Conservation (phyloP, 306 rosid species). For the Dryas octopetala region DNA sequence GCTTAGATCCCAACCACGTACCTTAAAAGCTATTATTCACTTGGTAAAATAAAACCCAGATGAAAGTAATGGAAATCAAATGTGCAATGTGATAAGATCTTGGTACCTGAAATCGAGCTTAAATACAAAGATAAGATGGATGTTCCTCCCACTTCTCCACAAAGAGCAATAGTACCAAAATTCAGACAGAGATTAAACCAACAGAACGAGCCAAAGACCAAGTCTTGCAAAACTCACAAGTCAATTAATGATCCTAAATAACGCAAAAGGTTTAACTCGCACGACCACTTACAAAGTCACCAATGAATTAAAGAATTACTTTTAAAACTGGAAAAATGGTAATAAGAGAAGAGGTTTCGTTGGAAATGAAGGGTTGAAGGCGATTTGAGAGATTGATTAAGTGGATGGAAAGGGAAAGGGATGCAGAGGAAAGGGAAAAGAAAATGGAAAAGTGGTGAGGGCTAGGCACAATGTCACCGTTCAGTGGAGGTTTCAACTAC, state of each 20-base stretch:
- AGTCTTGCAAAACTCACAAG: slow-evolving; percentile 15
- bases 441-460: neutral
- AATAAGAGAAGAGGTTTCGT: neutral
- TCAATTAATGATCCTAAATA: slow-evolving; percentile 2
- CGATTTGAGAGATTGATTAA: neutral
- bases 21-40: slow-evolving; percentile 9
- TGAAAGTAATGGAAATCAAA: neutral
- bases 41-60: neutral
- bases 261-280: neutral
- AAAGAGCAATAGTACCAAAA: slow-evolving; percentile 15
- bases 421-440: neutral
- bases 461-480: neutral
- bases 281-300: no score
- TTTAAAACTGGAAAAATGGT: neutral
- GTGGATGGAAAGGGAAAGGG: neutral
- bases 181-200: slow-evolving; percentile 21
- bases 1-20: slow-evolving; percentile 14
- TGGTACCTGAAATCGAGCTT: slow-evolving; percentile 40
- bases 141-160: slow-evolving; percentile 16
- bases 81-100: slow-evolving; percentile 6
- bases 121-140: slow-evolving; percentile 18
- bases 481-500: no score
- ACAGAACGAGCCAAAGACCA: neutral
- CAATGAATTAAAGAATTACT: no score
- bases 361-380: neutral